Percentiles rank a stretch among this genome's conserved stretches.
Evolutionary conservation across 2,329 filamentous ascomycete genomes (phyloP).

Genomic region (Exophiala calicioides): DNA sequence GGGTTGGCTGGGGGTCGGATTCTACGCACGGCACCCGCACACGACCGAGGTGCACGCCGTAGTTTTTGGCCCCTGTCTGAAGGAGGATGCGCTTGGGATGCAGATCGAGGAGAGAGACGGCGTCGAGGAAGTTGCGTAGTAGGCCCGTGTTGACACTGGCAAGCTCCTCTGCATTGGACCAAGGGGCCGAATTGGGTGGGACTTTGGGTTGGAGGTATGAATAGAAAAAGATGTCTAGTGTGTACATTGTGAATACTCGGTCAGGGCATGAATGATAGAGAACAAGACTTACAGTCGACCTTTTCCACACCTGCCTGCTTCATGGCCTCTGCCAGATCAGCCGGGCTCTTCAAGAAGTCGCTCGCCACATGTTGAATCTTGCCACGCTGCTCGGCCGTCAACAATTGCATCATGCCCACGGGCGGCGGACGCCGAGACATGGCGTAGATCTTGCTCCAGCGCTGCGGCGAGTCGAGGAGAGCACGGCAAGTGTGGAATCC

Average conservation of each 20-base stretch:
- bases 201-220: slow-evolving; percentile 56
- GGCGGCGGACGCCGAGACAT: slow-evolving; percentile 49
- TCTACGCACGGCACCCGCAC: slow-evolving; percentile 48
- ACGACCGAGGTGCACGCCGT: slow-evolving; percentile 53
- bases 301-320: slow-evolving; percentile 21
- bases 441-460: slow-evolving; percentile 57
- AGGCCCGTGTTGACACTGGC: slow-evolving; percentile 49
- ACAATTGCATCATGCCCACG: slow-evolving; percentile 33
- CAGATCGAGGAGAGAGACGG: slow-evolving; percentile 45
- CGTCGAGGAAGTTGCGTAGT: slow-evolving; percentile 51
- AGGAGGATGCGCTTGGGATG: slow-evolving; percentile 51
- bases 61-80: slow-evolving; percentile 57
- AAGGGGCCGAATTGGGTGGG: slow-evolving; percentile 46
- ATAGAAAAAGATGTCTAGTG: slow-evolving; percentile 59
- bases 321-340: slow-evolving; percentile 34
- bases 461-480: slow-evolving; percentile 44
- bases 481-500: slow-evolving; percentile 55
- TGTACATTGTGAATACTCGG: too few species aligned
- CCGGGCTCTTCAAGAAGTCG: slow-evolving; percentile 38
- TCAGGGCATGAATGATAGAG: too few species aligned
- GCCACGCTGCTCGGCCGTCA: slow-evolving; percentile 38
- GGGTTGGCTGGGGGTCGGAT: slow-evolving; percentile 44
- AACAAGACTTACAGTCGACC: too few species aligned
- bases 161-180: slow-evolving; percentile 55
- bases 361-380: slow-evolving; percentile 47